Conservation (phyloP, 768 basidiomycete genomes). For the Butyriboletus loyo region DNA sequence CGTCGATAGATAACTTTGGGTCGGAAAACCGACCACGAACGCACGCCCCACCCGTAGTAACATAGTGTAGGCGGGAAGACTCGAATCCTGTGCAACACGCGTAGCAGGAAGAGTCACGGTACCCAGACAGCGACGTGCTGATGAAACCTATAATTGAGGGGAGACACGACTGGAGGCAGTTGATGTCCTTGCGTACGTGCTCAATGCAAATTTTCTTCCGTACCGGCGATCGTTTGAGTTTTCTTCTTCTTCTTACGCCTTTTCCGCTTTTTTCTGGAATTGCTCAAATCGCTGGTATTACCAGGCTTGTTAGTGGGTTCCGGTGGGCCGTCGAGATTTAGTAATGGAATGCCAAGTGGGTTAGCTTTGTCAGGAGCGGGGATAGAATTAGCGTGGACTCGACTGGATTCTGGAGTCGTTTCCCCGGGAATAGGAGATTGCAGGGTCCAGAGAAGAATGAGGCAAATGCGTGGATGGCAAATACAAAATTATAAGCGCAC, state of each 20-base stretch:
- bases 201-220: constrained; percentile 14
- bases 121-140: constrained; percentile 5
- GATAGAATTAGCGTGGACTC: constrained; percentile 1
- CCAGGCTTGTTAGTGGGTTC: constrained; percentile 18
- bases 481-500: constrained; percentile 13
- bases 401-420: constrained; percentile 1
- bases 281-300: constrained; percentile 14
- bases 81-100: background rate
- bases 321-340: constrained; percentile 56
- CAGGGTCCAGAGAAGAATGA: constrained; percentile 10
- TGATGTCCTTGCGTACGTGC: constrained; percentile 13
- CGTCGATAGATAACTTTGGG: constrained; percentile 8
- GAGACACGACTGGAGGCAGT: background rate
- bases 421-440: constrained; percentile 17
- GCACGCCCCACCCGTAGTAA: background rate
- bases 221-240: constrained; percentile 28
- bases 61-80: background rate
- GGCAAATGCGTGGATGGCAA: constrained; percentile 6
- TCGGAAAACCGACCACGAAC: background rate
- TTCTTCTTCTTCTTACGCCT: constrained; percentile 57
- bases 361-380: constrained; percentile 11
- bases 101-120: background rate
- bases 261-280: constrained; percentile 53
- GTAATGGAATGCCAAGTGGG: constrained; percentile 36
- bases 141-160: background rate